These are phyloP conservation scores for Fistulifera solaris DNA, from an alignment of 108 stramenopile genomes.

Conservation along the genomic window DNA sequence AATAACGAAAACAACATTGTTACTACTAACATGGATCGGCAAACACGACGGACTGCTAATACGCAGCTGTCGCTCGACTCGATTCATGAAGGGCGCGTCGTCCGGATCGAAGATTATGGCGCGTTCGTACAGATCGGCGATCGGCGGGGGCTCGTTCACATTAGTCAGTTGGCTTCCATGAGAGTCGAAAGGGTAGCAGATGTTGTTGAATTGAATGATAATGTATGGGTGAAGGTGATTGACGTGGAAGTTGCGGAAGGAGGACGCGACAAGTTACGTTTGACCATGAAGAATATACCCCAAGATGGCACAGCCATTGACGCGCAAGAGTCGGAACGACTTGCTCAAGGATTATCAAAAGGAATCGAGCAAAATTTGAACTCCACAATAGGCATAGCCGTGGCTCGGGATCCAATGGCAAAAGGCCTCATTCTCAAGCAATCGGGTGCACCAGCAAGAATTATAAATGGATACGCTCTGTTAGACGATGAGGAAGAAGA, in stretches of 20 bases:
- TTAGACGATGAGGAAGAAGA: slow-evolving; percentile 67
- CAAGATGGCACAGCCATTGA: slow-evolving; percentile 27
- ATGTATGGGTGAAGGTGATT: slow-evolving; percentile 37
- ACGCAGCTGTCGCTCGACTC: too few species aligned
- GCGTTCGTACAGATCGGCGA: slow-evolving; percentile 36
- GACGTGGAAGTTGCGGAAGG: slow-evolving; percentile 9
- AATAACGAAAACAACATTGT: too few species aligned
- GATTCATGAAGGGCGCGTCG: slow-evolving; percentile 6
- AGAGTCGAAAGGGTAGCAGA: slow-evolving; percentile 37
- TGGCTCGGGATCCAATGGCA: slow-evolving; percentile 58
- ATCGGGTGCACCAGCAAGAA: slow-evolving; percentile 1
- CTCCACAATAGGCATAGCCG: slow-evolving; percentile 61
- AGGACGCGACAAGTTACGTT: slow-evolving; percentile 26
- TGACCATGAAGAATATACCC: slow-evolving; percentile 57
- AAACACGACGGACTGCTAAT: too few species aligned
- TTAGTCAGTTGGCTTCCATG: slow-evolving; percentile 39
- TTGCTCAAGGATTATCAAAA: slow-evolving; percentile 2
- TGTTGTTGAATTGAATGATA: slow-evolving; percentile 20
- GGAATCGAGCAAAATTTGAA: slow-evolving; percentile 31
- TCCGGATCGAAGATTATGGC: slow-evolving; percentile 54
- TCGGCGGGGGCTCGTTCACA: slow-evolving; percentile 48
- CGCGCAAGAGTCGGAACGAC: background rate
- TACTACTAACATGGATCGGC: too few species aligned
- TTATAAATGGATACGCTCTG: slow-evolving; percentile 36
- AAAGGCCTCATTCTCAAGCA: slow-evolving; percentile 17